Base-by-base conservation (phyloP, 306 rosid species). In the Cajanus cajan region DNA sequence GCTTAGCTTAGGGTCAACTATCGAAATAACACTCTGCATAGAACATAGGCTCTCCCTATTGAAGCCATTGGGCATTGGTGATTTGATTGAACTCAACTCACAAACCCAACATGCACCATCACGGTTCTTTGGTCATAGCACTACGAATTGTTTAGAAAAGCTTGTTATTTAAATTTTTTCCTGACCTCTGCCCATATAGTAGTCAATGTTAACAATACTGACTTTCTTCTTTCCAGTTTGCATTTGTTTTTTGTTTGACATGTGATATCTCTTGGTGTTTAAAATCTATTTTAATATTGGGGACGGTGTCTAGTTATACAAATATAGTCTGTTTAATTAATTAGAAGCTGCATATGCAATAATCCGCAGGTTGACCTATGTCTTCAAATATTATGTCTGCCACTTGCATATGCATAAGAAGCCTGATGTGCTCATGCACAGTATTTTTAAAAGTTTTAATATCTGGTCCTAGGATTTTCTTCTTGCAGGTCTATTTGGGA, bases 401-500 rank as follows among this genome's bases (percentile, higher is more conserved):
- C 19, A 33, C 71, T 66, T 43, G 52, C 79, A 22, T 57, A 31
- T 31, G 34, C 74, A 36, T 45, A 18, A 34, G 39, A 75, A 33
- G 43, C 72, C 64, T 58, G 18, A 37, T 54, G 19, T 34, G 55
- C 47, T 50, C 15, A 24, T 50, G 18, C 24, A 2, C 22, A 43
- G 19, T 43, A 33, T 44, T 59, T 74, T 57, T 9, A 21, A n/a
- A n/a, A 67, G 37, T 58, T 71, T 55, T 57, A 41, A 6, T 68
- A 59, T 77, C 2, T 48, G 15, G 80, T 74, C 24, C 68, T 15
- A 21, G 15, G 39, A 54, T 73, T 51, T 71, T 47, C 52, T 66
- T 84, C 50, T 54, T 88, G 87, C 93, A 93, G 98, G 98, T 91
- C 15, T 93, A 93, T 84, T 79, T 93, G 4, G 98, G 98, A 61